Evolutionary conservation across 345 rosid species (phyloP), one percentile per base, ranked within the genome.

Genomic region (Euclidium syriacum): DNA sequence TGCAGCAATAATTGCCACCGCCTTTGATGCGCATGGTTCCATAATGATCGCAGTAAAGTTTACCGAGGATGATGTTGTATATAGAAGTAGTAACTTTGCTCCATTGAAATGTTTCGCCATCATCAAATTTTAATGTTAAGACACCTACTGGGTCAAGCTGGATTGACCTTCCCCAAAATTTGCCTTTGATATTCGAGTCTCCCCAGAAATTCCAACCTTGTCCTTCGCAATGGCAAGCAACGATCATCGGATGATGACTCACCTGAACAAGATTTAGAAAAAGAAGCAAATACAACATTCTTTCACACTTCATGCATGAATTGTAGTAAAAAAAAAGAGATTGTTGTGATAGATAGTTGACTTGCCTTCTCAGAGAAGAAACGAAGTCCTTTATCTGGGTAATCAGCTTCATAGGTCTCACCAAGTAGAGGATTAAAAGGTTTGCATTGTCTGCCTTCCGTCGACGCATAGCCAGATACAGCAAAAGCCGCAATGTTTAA

Each of bases 191-290:
- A 80, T 94, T 90, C 64, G 97, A 90, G 73, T 94, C 96, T 32
- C 86, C 99, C 96, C 97, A 90, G 74, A 90, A 94, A 62, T 84
- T 90, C 99, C 99, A 94, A 60, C 95, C 97, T 84, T 81, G 86
- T 73, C 99, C 99, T 75, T 90, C 95, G 71, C 99, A 90, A 67
- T 94, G 97, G 76, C 99, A 94, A 46, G 99, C 99, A 52, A 94
- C 97, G 64, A 90, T 47, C 90, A 85, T 87, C 3, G 99, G 99
- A 68, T 90, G 97, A 78, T 94, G 99, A 79, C 99, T 90, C 66
- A 94, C 97, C 97, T 94, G 83, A 66, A 75, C 15, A 56, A 43
- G 25, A 15, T 30, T 15, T 25, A 17, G 40, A 50, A 36, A 39
- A 4, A 2, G 41, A 30, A 30, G 3, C 25, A 22, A 16, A 25